These are phyloP conservation scores for Tetrastigma voinierianum DNA, from an alignment of 164 flowering plant genomes.

Conservation along the genomic window DNA sequence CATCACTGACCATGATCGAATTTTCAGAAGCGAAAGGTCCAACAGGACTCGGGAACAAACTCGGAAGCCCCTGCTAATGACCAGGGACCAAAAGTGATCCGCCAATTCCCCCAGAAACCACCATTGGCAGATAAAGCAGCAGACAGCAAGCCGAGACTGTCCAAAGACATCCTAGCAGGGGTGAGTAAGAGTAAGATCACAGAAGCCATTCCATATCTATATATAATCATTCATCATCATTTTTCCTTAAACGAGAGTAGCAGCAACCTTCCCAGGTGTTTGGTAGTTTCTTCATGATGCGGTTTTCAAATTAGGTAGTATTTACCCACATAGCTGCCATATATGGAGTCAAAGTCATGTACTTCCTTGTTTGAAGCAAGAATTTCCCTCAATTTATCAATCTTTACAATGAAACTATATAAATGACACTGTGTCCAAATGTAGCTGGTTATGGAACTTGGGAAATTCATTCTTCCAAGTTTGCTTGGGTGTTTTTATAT, in stretches of 20 bases:
- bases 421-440: no score
- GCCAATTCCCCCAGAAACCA: slow-evolving; percentile 60
- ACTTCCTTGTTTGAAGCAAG: no score
- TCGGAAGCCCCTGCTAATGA: slow-evolving; percentile 22
- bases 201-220: not conserved
- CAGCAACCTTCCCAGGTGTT: slow-evolving; percentile 35
- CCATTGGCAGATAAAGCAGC: slow-evolving; percentile 40
- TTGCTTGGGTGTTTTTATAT: no score
- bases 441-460: no score
- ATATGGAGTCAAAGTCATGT: no score
- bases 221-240: not conserved
- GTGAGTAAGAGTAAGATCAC: slow-evolving; percentile 46
- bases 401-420: no score
- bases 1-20: not conserved
- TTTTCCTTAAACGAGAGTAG: not conserved
- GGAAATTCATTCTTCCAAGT: no score
- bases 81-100: slow-evolving; percentile 39
- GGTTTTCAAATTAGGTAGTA: no score
- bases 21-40: slow-evolving; percentile 67
- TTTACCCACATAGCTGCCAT: no score
- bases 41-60: slow-evolving; percentile 28
- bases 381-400: no score
- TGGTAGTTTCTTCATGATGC: slow-evolving; percentile 29
- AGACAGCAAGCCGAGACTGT: slow-evolving; percentile 44
- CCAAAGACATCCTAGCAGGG: slow-evolving; percentile 61